Conservation (phyloP, 169 alveolate species). For the Plasmodium adleri region DNA sequence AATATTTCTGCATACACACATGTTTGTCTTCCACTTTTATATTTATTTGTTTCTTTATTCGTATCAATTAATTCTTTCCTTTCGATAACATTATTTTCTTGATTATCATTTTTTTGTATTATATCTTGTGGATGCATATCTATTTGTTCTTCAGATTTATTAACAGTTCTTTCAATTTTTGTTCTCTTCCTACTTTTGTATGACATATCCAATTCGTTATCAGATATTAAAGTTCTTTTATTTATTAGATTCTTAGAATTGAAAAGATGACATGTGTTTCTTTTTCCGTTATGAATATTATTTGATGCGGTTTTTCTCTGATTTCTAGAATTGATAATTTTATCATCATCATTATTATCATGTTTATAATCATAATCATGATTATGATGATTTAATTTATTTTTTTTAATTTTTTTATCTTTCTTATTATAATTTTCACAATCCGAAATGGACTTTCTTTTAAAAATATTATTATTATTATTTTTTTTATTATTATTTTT, state of each 20-base stretch:
- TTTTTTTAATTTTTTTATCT: conserved; percentile 2
- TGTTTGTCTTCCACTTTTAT: too few species aligned
- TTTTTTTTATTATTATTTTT: background rate
- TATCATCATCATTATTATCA: background rate
- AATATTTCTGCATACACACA: too few species aligned
- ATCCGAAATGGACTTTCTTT: conserved; percentile 69
- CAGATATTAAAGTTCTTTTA: conserved; percentile 19
- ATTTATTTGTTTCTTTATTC: too few species aligned
- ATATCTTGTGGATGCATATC: too few species aligned
- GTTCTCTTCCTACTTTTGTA: conserved; percentile 8
- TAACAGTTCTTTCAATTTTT: background rate
- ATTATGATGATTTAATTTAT: background rate
- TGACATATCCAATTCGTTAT: conserved; percentile 25
- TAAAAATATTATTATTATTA: background rate
- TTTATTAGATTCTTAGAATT: background rate
- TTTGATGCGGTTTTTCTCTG: background rate
- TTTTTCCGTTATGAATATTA: background rate
- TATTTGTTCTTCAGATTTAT: too few species aligned
- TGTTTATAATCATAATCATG: background rate
- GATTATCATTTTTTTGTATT: too few species aligned
- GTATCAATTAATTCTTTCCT: too few species aligned
- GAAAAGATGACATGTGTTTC: background rate
- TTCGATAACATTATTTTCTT: too few species aligned
- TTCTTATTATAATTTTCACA: conserved; percentile 37
- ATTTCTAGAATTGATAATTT: background rate